Conservation (phyloP, 148 eudicot species). For the Vaccinium macrocarpon region DNA sequence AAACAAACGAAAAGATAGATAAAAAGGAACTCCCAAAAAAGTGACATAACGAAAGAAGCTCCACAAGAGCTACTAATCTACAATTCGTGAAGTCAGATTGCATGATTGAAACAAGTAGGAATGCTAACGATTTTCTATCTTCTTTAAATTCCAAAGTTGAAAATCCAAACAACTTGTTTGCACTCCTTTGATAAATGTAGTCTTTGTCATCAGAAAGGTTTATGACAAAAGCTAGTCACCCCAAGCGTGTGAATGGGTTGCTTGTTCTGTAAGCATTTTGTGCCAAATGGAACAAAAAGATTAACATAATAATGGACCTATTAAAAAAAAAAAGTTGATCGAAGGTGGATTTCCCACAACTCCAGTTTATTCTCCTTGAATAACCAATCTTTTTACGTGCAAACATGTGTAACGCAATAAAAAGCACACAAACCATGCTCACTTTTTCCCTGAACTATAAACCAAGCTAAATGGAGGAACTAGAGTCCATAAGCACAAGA, state of each 20-base stretch:
- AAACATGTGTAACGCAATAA: not conserved
- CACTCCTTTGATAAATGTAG: not conserved
- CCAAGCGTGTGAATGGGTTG: not conserved
- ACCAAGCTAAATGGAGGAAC: not conserved
- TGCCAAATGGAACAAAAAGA: not conserved
- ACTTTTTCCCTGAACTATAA: not conserved
- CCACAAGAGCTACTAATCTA: no score
- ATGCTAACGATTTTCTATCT: no score
- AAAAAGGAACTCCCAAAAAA: no score
- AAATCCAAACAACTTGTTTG: not conserved
- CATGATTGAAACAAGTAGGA: not conserved
- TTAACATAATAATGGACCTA: not conserved
- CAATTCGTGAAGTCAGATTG: no score
- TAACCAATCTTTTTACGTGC: not conserved
- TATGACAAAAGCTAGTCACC: not conserved
- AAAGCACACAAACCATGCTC: not conserved
- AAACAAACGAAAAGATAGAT: not conserved
- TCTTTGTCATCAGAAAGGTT: not conserved
- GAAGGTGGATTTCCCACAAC: not conserved
- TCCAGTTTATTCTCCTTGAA: not conserved
- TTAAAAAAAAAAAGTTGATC: not conserved
- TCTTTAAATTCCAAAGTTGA: not conserved
- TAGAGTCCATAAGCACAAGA: not conserved
- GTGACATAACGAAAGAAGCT: no score
- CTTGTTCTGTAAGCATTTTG: not conserved